A percentile compares a stretch with the other conserved stretches of the same genome.
Evolutionary conservation across 805 yeast genomes (phyloP).

Genomic region (Saturnispora sanitii): DNA sequence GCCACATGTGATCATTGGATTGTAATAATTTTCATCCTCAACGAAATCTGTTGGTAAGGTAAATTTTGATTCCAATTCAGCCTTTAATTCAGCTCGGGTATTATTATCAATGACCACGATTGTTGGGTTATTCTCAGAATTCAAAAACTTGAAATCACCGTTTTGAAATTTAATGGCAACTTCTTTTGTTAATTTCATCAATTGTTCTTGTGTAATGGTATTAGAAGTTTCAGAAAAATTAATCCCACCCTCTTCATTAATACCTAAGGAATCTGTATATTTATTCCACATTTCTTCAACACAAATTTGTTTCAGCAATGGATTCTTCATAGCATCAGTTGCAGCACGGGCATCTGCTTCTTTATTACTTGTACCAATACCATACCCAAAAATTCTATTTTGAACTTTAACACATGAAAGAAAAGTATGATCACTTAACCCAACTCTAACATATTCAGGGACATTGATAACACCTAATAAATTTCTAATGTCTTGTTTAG

Average conservation of each 20-base stretch:
- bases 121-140: constrained; percentile 11
- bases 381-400: constrained; percentile 58
- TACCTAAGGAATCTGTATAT: constrained; percentile 10
- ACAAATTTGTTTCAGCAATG: constrained; percentile 11
- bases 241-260: constrained; percentile 11
- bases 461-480: constrained; percentile 37
- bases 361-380: constrained; percentile 56
- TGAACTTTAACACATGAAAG: constrained; percentile 50
- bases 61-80: constrained; percentile 3
- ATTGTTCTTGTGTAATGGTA: neutral
- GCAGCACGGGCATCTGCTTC: constrained; percentile 83
- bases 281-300: constrained; percentile 11
- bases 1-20: constrained; percentile 10
- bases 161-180: constrained; percentile 8
- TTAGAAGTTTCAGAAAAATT: constrained; percentile 9
- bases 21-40: constrained; percentile 4
- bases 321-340: constrained; percentile 41
- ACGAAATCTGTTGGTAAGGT: neutral
- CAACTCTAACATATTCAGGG: constrained; percentile 36
- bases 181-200: constrained; percentile 7
- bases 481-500: constrained; percentile 59
- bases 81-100: neutral
- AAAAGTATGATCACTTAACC: constrained; percentile 15
- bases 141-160: constrained; percentile 10
- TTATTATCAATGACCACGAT: constrained; percentile 7